These are phyloP conservation scores for Lumnitzera littorea DNA, from an alignment of 345 rosid genomes.

Conservation along the genomic window DNA sequence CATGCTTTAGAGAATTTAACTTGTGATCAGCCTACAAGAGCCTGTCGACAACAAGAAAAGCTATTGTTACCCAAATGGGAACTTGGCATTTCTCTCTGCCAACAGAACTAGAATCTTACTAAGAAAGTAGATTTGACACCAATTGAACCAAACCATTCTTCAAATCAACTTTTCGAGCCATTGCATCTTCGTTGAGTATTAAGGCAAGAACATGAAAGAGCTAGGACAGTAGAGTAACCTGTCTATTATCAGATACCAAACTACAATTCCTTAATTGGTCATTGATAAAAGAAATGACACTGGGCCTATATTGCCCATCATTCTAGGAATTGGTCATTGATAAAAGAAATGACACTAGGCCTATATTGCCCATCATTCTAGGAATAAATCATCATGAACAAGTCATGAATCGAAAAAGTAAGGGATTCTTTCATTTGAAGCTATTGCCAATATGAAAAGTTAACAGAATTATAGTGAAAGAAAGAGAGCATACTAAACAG, in stretches of 20 bases:
- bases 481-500: too few relatives aligned
- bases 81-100: conserved; percentile 46
- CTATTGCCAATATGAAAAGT: conserved; percentile 51
- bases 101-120: conserved; percentile 57
- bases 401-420: conserved; percentile 84
- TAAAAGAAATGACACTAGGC: too few relatives aligned
- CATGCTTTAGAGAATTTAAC: conserved; percentile 34
- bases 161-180: too few relatives aligned
- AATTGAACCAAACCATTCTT: too few relatives aligned
- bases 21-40: conserved; percentile 78
- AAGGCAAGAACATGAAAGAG: too few relatives aligned
- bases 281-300: conserved; percentile 1
- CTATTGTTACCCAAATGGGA: conserved; percentile 92
- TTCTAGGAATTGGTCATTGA: conserved; percentile 52
- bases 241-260: conserved; percentile 28
- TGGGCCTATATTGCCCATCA: too few relatives aligned
- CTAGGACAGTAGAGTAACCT: too few relatives aligned
- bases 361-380: conserved; percentile 10
- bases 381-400: conserved; percentile 74
- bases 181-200: too few relatives aligned
- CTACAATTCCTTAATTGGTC: conserved; percentile 55
- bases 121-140: too few relatives aligned
- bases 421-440: conserved; percentile 85
- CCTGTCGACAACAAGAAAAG: conserved; percentile 90
- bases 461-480: too few relatives aligned